Conservation (phyloP, 2,329 filamentous ascomycete genomes). For the Teratosphaeria gauchensis region DNA sequence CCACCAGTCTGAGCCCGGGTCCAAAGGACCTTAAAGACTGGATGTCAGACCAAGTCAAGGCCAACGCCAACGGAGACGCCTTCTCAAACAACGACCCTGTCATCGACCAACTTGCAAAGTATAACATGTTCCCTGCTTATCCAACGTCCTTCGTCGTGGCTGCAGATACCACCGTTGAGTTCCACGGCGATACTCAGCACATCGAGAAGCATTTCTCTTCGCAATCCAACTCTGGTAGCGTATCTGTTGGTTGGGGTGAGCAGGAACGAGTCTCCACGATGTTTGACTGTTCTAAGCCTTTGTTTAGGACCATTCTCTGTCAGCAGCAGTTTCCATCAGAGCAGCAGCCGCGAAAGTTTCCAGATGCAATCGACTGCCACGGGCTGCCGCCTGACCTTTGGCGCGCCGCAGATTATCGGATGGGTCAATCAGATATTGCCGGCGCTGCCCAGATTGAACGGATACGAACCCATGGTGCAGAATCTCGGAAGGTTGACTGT, state of each 20-base stretch:
- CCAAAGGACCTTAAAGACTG: too few relatives aligned
- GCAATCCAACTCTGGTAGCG: background rate
- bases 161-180: background rate
- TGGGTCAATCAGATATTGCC: constrained; percentile 1
- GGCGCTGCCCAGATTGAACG: background rate
- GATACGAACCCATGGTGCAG: background rate
- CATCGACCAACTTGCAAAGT: background rate
- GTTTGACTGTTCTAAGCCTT: too few relatives aligned
- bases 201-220: background rate
- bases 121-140: constrained; percentile 1
- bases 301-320: background rate
- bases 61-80: background rate
- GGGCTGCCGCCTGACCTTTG: background rate
- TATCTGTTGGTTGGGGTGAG: background rate
- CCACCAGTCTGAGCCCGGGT: too few relatives aligned
- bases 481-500: background rate
- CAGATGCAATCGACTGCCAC: constrained; percentile 1
- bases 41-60: too few relatives aligned
- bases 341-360: background rate
- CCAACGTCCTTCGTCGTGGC: background rate
- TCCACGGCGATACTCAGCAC: background rate
- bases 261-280: too few relatives aligned
- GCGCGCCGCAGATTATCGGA: constrained; percentile 1
- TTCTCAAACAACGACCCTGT: background rate
- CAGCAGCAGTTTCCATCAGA: constrained; percentile 1